Conservation (phyloP, 805 yeast genomes). For the Candida manassasensis region DNA sequence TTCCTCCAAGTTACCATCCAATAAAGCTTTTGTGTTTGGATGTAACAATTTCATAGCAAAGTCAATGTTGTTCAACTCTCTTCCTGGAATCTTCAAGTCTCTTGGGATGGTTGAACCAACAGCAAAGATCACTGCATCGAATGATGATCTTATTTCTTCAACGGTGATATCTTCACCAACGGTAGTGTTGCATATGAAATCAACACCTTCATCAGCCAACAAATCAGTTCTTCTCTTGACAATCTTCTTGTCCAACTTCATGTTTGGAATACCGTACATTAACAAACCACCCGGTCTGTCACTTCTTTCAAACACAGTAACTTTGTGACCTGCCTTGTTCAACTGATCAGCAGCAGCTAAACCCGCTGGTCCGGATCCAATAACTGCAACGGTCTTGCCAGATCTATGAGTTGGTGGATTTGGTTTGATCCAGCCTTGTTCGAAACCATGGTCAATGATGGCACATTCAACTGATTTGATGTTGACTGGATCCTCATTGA, state of each 20-base stretch:
- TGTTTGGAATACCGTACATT: conserved; percentile 99
- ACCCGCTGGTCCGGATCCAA: conserved; percentile 98
- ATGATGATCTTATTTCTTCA: conserved; percentile 55
- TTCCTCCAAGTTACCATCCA: conserved; percentile 74
- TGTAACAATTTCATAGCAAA: conserved; percentile 89
- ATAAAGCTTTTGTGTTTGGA: conserved; percentile 83
- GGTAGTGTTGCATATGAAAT: conserved; percentile 69
- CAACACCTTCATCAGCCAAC: conserved; percentile 84
- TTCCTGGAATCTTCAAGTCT: conserved; percentile 90
- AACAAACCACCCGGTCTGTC: conserved; percentile 95
- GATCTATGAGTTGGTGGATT: conserved; percentile 74
- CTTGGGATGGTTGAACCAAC: conserved; percentile 97
- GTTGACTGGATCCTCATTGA: conserved; percentile 92
- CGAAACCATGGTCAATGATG: conserved; percentile 93
- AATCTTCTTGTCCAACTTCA: conserved; percentile 91
- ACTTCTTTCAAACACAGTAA: conserved; percentile 87
- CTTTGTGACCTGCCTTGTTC: conserved; percentile 91
- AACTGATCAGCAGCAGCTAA: conserved; percentile 95
- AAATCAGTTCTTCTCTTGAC: conserved; percentile 92
- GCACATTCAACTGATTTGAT: conserved; percentile 95
- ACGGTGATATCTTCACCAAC: conserved; percentile 80
- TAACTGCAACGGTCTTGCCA: conserved; percentile 76
- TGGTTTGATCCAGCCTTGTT: conserved; percentile 94
- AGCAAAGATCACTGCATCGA: conserved; percentile 86
- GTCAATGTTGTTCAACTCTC: conserved; percentile 83